These are phyloP conservation scores for Epichloe sylvatica DNA, from an alignment of 2,329 filamentous ascomycete genomes.

Conservation along the genomic window DNA sequence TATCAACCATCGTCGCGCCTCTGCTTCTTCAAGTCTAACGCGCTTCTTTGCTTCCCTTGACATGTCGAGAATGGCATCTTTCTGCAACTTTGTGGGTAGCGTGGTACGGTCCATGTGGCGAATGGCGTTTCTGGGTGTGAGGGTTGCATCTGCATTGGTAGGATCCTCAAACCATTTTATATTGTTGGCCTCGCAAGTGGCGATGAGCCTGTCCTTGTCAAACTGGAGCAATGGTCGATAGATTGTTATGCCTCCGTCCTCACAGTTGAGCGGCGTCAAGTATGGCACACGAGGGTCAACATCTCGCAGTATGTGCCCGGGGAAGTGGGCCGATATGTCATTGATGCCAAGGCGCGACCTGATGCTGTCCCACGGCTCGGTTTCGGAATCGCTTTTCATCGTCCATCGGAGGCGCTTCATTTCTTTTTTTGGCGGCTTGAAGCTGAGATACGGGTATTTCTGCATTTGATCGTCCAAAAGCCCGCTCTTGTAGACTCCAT, in stretches of 20 bases:
- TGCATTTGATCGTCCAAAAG: conserved; percentile 32
- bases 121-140: conserved; percentile 72
- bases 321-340: conserved; percentile 14
- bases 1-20: conserved; percentile 42
- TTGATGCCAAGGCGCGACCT: conserved; percentile 9
- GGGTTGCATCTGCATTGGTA: conserved; percentile 64
- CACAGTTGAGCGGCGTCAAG: conserved; percentile 28
- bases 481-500: conserved; percentile 57
- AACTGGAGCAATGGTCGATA: conserved; percentile 59
- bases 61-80: conserved; percentile 48
- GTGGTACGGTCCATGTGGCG: conserved; percentile 46
- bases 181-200: conserved; percentile 54
- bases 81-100: conserved; percentile 58
- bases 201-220: conserved; percentile 57
- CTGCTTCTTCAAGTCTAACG: conserved; percentile 29
- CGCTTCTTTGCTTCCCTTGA: conserved; percentile 36
- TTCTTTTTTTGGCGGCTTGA: conserved; percentile 18
- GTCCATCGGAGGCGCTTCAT: conserved; percentile 16
- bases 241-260: conserved; percentile 51
- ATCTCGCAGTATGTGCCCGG: conserved; percentile 11
- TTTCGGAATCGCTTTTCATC: conserved; percentile 16
- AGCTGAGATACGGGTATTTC: conserved; percentile 23
- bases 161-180: conserved; percentile 71
- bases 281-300: conserved; percentile 15
- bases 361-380: conserved; percentile 10